phyloP scores from a whole-genome alignment of 345 rosid species.

The Euphorbia lathyris region DNA sequence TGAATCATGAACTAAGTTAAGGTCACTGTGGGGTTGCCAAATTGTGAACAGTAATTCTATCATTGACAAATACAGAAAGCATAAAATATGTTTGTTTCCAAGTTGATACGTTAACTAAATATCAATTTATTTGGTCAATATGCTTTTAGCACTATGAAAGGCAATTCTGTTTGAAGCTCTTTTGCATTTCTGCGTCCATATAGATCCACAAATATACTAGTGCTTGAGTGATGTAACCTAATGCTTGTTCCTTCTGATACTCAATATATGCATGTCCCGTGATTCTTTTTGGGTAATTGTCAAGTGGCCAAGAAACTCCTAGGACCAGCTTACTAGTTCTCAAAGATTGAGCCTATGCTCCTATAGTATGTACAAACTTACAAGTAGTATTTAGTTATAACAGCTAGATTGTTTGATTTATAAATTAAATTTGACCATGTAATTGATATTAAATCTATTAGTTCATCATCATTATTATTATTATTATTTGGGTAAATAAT shows the following conservation, averaged over 20 bases:
- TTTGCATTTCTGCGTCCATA: not conserved
- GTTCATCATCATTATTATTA: too few relatives aligned
- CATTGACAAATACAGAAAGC: not conserved
- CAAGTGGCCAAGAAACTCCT: too few relatives aligned
- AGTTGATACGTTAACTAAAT: not conserved
- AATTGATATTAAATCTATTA: too few relatives aligned
- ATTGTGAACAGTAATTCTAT: not conserved
- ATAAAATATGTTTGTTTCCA: not conserved
- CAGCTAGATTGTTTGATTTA: too few relatives aligned
- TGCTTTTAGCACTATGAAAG: not conserved
- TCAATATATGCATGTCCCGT: too few relatives aligned
- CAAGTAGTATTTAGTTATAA: too few relatives aligned
- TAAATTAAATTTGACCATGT: too few relatives aligned
- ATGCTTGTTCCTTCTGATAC: not conserved
- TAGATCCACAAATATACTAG: not conserved
- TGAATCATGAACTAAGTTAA: not conserved
- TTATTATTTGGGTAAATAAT: too few relatives aligned
- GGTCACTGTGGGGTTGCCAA: not conserved
- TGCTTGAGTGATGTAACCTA: not conserved
- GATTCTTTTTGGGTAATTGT: too few relatives aligned
- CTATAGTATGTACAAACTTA: too few relatives aligned
- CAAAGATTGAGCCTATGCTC: constrained; percentile 1
- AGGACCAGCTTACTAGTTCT: not conserved
- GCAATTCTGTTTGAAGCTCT: not conserved
- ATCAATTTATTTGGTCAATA: not conserved